Evolutionary conservation across 257 asterid genomes (phyloP).

Genomic region (Scutellaria baicalensis): DNA sequence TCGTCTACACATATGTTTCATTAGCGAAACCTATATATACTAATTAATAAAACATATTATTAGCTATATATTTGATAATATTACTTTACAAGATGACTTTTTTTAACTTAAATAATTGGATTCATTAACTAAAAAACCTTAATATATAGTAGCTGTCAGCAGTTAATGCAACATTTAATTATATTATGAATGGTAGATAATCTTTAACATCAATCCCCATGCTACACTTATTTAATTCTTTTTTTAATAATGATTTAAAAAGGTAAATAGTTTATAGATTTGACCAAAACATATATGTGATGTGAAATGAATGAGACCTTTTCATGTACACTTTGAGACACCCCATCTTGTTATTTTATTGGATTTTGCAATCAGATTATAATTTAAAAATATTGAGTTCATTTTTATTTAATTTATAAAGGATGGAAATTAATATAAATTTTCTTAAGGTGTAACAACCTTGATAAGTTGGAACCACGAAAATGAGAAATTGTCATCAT

Average conservation of each 20-base stretch:
- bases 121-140: background rate
- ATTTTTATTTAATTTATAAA: too few relatives aligned
- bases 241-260: background rate
- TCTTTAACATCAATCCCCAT: conserved; percentile 6
- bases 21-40: background rate
- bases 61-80: background rate
- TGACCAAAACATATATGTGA: background rate
- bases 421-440: too few relatives aligned
- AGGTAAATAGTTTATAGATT: background rate
- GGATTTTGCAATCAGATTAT: background rate
- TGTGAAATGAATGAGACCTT: conserved; percentile 5
- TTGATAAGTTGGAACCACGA: background rate
- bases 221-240: background rate
- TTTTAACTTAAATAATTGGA: background rate
- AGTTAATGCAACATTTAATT: background rate
- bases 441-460: too few relatives aligned
- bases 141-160: background rate
- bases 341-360: background rate
- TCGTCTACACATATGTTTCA: background rate
- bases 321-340: background rate
- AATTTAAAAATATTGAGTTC: background rate
- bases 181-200: background rate
- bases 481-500: background rate
- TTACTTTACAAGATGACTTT: background rate
- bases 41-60: background rate